A percentile compares a stretch with the other conserved stretches of the same genome.
Conservation (phyloP, 2,329 filamentous ascomycete species). For the Verticillium nubilum region DNA sequence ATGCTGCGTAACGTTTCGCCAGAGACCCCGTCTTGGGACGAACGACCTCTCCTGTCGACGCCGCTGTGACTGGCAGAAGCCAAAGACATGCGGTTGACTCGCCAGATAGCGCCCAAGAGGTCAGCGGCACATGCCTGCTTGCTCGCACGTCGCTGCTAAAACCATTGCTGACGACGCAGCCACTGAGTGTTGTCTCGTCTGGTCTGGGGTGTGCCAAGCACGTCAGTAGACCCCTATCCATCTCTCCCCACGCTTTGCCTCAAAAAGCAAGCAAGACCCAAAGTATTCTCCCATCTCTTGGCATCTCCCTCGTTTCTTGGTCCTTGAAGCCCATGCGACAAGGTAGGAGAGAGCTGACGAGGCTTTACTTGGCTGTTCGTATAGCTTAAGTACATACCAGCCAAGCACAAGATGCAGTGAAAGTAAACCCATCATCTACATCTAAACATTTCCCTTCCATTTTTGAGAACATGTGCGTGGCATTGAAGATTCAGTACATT, state of each 20-base stretch:
- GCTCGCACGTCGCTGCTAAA: not conserved
- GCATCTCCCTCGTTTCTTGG: not conserved
- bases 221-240: not conserved
- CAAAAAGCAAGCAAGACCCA: not conserved
- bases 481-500: not conserved
- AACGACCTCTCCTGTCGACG: not conserved
- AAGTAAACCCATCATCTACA: not conserved
- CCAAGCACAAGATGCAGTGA: not conserved
- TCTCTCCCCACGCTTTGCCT: not conserved
- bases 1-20: not conserved
- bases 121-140: not conserved
- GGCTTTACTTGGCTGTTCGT: not conserved
- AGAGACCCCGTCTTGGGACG: not conserved
- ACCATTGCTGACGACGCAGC: not conserved
- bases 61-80: not conserved
- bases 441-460: too few species aligned
- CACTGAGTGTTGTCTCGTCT: not conserved
- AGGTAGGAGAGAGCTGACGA: conserved; percentile 1
- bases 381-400: too few species aligned
- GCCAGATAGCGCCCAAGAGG: not conserved
- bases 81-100: not conserved
- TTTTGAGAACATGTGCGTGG: too few species aligned
- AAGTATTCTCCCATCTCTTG: not conserved
- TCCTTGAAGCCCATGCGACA: not conserved
- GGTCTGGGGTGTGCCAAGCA: not conserved